Conservation (phyloP, 306 rosid genomes). For the Sesbania bispinosa region DNA sequence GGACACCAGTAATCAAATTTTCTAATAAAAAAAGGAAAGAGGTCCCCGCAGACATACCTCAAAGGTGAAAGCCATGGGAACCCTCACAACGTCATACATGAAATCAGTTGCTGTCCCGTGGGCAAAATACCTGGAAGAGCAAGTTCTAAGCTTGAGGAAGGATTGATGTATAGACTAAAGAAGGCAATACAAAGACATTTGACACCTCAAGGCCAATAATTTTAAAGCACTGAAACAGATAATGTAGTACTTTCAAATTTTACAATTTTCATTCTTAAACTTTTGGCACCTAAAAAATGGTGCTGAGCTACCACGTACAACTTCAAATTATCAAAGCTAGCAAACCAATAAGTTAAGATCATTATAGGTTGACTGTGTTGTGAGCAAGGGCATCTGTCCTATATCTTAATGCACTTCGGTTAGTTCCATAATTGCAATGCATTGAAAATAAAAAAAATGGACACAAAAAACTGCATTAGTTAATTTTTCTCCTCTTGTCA, state of each 20-base stretch:
- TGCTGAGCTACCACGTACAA: constrained; percentile 1
- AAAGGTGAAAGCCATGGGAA: constrained; percentile 95
- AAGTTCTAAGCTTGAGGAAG: constrained; percentile 16
- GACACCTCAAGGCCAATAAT: background rate
- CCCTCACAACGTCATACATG: constrained; percentile 79
- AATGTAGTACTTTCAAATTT: background rate
- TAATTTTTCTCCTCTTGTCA: background rate
- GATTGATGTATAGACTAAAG: background rate
- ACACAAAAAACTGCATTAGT: background rate
- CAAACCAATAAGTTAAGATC: constrained; percentile 6
- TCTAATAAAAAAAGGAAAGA: background rate
- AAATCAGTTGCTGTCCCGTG: constrained; percentile 98
- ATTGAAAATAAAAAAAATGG: constrained; percentile 2
- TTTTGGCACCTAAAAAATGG: background rate
- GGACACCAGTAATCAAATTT: constrained; percentile 10
- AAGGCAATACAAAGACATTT: background rate
- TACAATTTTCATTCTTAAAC: background rate
- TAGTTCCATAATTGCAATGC: background rate
- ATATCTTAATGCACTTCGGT: background rate
- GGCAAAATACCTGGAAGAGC: constrained; percentile 74
- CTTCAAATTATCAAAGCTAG: background rate
- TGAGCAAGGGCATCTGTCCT: constrained; percentile 5
- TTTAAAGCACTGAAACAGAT: constrained; percentile 20
- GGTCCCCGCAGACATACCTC: constrained; percentile 63
- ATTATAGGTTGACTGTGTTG: background rate